phyloP scores from a whole-genome alignment of 768 basidiomycete genomes.

The Tulasnella sp. region DNA sequence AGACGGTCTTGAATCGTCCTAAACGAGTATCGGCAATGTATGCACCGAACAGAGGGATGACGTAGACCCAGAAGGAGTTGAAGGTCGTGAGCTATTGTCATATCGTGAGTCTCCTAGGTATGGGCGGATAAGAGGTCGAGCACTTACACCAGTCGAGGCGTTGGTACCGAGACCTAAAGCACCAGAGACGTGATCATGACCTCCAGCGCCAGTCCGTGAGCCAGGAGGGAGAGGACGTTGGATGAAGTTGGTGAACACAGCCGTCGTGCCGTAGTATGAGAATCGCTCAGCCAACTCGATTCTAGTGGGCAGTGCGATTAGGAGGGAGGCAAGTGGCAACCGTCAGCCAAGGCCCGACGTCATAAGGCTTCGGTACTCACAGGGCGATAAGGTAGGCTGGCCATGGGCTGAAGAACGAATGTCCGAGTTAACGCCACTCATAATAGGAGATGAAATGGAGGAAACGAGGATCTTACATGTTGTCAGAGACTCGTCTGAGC shows the following conservation, averaged over 20 bases:
- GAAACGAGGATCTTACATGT: conserved; percentile 1
- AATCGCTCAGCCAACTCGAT: conserved; percentile 27
- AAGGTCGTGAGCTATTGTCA: conserved; percentile 24
- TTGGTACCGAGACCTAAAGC: conserved; percentile 23
- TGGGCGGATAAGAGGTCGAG: background rate
- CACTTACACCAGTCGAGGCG: conserved; percentile 11
- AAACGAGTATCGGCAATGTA: conserved; percentile 24
- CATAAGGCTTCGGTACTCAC: background rate
- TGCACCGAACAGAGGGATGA: conserved; percentile 22
- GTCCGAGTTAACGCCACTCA: background rate
- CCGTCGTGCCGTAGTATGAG: conserved; percentile 27
- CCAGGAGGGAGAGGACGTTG: conserved; percentile 23
- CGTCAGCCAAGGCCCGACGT: background rate
- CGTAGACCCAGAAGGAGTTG: conserved; percentile 28
- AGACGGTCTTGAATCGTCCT: conserved; percentile 32
- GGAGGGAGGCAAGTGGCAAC: background rate
- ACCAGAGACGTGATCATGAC: conserved; percentile 15
- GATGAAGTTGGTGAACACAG: conserved; percentile 25
- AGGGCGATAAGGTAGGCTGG: conserved; percentile 19
- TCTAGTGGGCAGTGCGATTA: conserved; percentile 17
- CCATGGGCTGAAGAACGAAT: conserved; percentile 16
- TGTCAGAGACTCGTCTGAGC: conserved; percentile 19
- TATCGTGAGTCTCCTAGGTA: background rate
- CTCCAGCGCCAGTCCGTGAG: conserved; percentile 22
- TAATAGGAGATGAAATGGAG: background rate